Evolutionary conservation across 345 rosid genomes (phyloP).

Genomic region (Populus nigra): DNA sequence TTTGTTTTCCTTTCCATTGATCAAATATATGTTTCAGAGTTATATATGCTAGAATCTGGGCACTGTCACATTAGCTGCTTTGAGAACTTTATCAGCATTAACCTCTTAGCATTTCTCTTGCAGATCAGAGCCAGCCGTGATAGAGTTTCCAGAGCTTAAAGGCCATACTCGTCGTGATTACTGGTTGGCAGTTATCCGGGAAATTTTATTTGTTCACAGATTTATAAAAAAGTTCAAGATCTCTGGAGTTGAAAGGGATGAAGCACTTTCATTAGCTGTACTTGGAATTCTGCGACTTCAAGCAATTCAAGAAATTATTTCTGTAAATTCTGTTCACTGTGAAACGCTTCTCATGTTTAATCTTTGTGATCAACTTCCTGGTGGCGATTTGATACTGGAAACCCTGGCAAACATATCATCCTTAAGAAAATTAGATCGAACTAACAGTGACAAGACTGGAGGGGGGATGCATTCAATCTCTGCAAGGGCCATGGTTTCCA

Average conservation of each 20-base stretch:
- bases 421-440: slow-evolving; percentile 48
- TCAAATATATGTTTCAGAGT: not conserved
- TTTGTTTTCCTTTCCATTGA: slow-evolving; percentile 6
- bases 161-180: slow-evolving; percentile 92
- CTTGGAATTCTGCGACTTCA: slow-evolving; percentile 81
- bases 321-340: slow-evolving; percentile 32
- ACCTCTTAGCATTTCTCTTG: slow-evolving; percentile 30
- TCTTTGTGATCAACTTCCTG: slow-evolving; percentile 93
- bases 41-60: not conserved
- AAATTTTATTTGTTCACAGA: slow-evolving; percentile 67
- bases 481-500: slow-evolving; percentile 71
- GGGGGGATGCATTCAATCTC: slow-evolving; percentile 69
- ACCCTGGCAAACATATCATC: slow-evolving; percentile 75
- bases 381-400: slow-evolving; percentile 88
- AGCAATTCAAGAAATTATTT: slow-evolving; percentile 69
- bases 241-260: slow-evolving; percentile 59
- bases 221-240: slow-evolving; percentile 67
- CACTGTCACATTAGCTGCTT: slow-evolving; percentile 9
- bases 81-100: slow-evolving; percentile 19
- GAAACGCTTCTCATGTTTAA: slow-evolving; percentile 79
- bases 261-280: slow-evolving; percentile 79
- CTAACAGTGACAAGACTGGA: slow-evolving; percentile 39
- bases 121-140: slow-evolving; percentile 85
- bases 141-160: slow-evolving; percentile 95
- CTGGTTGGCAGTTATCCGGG: slow-evolving; percentile 81